Evolutionary conservation across 495 filamentous ascomycete species (phyloP), one percentile per base, ranked within the genome.

Genomic region (Hapsidospora chrysogenum): DNA sequence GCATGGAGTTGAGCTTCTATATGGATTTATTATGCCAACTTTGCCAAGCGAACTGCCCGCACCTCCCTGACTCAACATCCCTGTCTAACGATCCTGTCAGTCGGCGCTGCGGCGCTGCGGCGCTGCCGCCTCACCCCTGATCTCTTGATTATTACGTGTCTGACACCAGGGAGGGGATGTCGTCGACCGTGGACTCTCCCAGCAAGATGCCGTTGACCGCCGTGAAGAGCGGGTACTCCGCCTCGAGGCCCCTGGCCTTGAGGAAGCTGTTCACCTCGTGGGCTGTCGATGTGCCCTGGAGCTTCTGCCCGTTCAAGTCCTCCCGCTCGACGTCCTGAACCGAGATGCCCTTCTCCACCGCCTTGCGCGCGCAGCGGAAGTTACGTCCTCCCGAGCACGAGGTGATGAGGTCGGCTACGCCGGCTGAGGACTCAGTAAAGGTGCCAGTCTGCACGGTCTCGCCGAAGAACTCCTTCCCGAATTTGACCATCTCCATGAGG

Each of bases 381-480:
- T 99, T 99, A 17, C 92, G 70, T 17, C 92, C 92, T 26, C 84
- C 79, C 40, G 72, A 76, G 58, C 86, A 95, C 43, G 76, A 84
- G 13, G 92, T 96, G 46, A 96, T 93, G 47, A 99, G 60, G 59
- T 99, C 92, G 21, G 92, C 89, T 35, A 96, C 85, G 40, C 92
- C 92, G 26, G 83, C 85, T 48, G 81, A 92, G 63, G 96, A 87
- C 48, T 95, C 85, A 11, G 85, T 94, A 56, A 99, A 93, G 4
- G 92, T 96, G 31, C 62, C 74, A 14, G 76, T 70, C 20, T 76
- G 63, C 30, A 89, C 78, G 1, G 77, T 77, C 36, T 82, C 70
- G 9, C 70, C 70, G 53, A 95, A 99, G 68, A 94, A 99, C 47
- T 75, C 71, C 54, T 83, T 79, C 25, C 85, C 86, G 45, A 99